Conservation (phyloP, 257 asterid genomes). For the Jaltomata sinuosa region DNA sequence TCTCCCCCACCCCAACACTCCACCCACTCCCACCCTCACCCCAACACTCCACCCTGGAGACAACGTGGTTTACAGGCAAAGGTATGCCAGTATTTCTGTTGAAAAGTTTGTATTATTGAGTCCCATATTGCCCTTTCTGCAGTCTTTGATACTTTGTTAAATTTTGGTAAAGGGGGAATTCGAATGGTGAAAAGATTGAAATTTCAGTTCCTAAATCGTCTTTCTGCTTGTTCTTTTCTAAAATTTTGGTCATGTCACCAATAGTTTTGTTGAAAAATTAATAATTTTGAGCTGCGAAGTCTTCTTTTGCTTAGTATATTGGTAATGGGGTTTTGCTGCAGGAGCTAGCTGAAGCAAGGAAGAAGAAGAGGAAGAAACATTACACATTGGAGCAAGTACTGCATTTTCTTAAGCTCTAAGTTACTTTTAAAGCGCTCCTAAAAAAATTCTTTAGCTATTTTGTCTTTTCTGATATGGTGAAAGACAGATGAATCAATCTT, state of each 20-base stretch:
- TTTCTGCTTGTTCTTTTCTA: background rate
- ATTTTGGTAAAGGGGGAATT: background rate
- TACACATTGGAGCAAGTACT: constrained; percentile 72
- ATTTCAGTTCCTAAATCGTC: background rate
- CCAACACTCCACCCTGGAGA: too few relatives aligned
- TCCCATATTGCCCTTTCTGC: too few relatives aligned
- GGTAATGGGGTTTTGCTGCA: constrained; percentile 13
- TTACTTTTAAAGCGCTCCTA: background rate
- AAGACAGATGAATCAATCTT: background rate
- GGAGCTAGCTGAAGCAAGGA: constrained; percentile 84
- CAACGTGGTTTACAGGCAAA: constrained; percentile 54
- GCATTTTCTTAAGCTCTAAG: background rate
- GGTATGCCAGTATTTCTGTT: constrained; percentile 27
- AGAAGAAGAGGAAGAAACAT: constrained; percentile 87
- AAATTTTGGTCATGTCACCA: background rate
- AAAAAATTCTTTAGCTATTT: background rate
- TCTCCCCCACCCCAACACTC: too few relatives aligned
- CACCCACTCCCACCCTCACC: too few relatives aligned
- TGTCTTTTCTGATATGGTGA: background rate
- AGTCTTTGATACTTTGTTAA: too few relatives aligned
- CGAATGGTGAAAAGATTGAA: background rate
- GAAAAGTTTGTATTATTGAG: background rate
- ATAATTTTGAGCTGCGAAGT: background rate
- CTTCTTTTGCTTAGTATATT: background rate
- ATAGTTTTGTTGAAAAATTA: background rate